Evolutionary conservation across 768 basidiomycete species (phyloP), one percentile per base, ranked within the genome.

Genomic region (Macrolepiota fuliginosa): DNA sequence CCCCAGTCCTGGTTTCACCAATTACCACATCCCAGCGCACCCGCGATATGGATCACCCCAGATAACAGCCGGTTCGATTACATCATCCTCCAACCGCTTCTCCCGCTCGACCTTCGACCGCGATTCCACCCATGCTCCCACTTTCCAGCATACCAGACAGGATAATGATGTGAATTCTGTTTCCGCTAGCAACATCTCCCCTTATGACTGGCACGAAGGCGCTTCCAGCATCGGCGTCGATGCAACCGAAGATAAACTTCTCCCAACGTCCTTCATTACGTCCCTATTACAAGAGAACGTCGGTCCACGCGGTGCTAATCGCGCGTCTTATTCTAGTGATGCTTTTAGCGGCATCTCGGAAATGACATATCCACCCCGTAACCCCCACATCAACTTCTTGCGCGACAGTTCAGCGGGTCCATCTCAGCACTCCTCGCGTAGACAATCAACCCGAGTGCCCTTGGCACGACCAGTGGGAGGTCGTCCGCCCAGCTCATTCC

Each of bases 181-280:
- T 24, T 63, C 64, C 6, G 56, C 66, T 17, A 65, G 61, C 40
- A 61, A 69, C 22, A 64, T 75, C 42, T 78, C 83, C 13, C 77
- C 82, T 3, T 73, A 79, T 65, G 83, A 84, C 67, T 86, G 86
- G 84, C 81, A 85, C 62, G 86, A 87, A 67, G 86, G 82, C 1
- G 80, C 83, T 17, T 85, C 84, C 12, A 80, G 77, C 62, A 82
- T 88, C 58, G 80, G 79, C 54, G 76, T 82, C 54, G 84, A 84
- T 70, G 78, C 80, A n/a, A 71, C 78, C 9, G 85, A 87, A 66
- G 83, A 85, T 66, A 77, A 79, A 19, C 72, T 87, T 47, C 77
- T 89, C 22, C 79, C 85, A 7, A 86, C 87, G 2, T 81, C 84
- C 1, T 82, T 88, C 69, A 87, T 88, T 62, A 86, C 86, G 17